Evolutionary conservation across 495 filamentous ascomycete genomes (phyloP).

Genomic region (Penicillium tannophilum): DNA sequence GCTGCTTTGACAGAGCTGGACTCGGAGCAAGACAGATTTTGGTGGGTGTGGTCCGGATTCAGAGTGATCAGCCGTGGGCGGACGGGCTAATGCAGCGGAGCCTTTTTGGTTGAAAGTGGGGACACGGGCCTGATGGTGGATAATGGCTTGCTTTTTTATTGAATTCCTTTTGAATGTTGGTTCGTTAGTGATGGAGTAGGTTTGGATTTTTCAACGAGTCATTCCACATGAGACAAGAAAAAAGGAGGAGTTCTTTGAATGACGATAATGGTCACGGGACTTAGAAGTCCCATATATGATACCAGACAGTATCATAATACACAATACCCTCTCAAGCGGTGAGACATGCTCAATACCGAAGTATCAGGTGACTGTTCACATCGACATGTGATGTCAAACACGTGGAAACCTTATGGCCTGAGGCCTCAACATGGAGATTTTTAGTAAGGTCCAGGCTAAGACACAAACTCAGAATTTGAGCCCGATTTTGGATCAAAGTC

Average conservation of each 20-base stretch:
- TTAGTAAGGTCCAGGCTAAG: too few species aligned
- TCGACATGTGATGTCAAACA: not conserved
- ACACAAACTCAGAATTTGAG: too few species aligned
- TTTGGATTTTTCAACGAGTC: not conserved
- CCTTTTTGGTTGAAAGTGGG: constrained; percentile 29
- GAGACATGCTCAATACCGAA: not conserved
- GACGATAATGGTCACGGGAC: not conserved
- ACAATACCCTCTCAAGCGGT: not conserved
- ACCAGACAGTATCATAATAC: not conserved
- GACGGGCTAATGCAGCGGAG: constrained; percentile 39
- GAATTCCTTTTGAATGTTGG: not conserved
- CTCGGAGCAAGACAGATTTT: constrained; percentile 35
- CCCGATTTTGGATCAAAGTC: too few species aligned
- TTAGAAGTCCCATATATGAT: not conserved
- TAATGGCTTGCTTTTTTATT: constrained; percentile 2
- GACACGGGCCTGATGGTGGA: constrained; percentile 23
- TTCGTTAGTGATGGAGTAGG: not conserved
- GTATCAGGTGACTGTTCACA: not conserved
- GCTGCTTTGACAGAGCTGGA: constrained; percentile 20
- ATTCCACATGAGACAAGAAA: not conserved
- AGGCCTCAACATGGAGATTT: too few species aligned
- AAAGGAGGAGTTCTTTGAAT: not conserved
- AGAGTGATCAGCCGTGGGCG: constrained; percentile 40
- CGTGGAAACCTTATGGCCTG: too few species aligned
- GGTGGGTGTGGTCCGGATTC: constrained; percentile 31